Conservation (phyloP, 1,284 basidiomycete genomes). For the Leccinum solheimii region DNA sequence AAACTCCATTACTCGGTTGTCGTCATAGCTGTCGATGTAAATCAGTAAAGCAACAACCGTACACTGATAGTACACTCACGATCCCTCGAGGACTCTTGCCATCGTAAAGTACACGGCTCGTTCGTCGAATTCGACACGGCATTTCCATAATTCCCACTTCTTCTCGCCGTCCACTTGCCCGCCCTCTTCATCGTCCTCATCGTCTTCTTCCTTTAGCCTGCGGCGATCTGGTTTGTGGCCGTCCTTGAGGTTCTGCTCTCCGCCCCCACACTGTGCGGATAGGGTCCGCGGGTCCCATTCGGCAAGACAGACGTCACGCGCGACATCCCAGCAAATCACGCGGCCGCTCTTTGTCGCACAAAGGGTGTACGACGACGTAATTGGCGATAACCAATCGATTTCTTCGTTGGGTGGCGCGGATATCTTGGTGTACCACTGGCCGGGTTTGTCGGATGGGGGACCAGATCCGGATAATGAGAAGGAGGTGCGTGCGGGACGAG, state of each 20-base stretch:
- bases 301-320: conserved; percentile 55
- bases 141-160: conserved; percentile 75
- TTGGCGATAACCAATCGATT: conserved; percentile 73
- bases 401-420: conserved; percentile 63
- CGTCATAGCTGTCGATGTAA: conserved; percentile 39
- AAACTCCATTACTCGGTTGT: conserved; percentile 53
- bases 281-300: conserved; percentile 57
- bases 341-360: conserved; percentile 72
- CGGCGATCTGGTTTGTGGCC: conserved; percentile 7
- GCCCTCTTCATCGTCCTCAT: conserved; percentile 9
- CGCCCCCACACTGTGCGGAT: conserved; percentile 1
- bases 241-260: conserved; percentile 16
- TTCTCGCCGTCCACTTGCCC: conserved; percentile 24
- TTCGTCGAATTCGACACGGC: conserved; percentile 70
- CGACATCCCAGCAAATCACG: conserved; percentile 76
- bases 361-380: conserved; percentile 69
- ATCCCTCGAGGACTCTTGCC: conserved; percentile 57
- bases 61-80: conserved; percentile 40
- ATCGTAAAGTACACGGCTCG: conserved; percentile 71
- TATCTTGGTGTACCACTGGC: conserved; percentile 61
- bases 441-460: conserved; percentile 14
- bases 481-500: conserved; percentile 43
- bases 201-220: conserved; percentile 12
- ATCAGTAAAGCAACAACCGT: conserved; percentile 1
- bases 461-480: conserved; percentile 27